Base-by-base conservation (phyloP, 495 filamentous ascomycete genomes). In the Neurospora sp. region DNA sequence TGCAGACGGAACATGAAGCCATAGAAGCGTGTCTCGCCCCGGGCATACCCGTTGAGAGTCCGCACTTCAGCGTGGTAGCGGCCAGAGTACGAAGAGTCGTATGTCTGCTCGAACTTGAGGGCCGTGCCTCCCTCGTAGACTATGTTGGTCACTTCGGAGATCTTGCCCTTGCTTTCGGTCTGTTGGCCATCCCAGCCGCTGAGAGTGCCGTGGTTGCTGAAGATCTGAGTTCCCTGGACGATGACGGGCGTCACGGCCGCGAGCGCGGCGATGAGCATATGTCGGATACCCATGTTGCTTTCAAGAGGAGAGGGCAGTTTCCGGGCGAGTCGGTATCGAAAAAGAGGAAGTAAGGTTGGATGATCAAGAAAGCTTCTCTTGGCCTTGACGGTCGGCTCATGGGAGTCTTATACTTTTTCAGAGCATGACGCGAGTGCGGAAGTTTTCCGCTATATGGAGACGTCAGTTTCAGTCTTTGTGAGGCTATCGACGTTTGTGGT, bases 61-160 rank as follows among this genome's bases (percentile, higher is more conserved):
- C 80, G 79, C 6, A 83, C 83, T 74, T 89, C 87, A n/a, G 87
- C 86, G 77, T 89, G 87, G 77, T 87, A 89, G 6, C 87, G 86
- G 12, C 83, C 86, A 7, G 45, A 77, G 73, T 84, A 88, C 72
- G 70, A 75, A 3, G 83, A 59, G 73, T 84, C 82, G 78, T 85
- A 86, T 68, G 82, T 81, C 70, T 89, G 87, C 8, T 82, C 86
- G 82, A 86, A 84, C 75, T 85, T 85, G n/a, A 89, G 79, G 16
- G 84, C 84, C 0, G 82, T 83, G 7, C 81, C 39, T 38, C 84
- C 82, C 69, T 85, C 75, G 75, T 83, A 85, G 40, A 79, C 76
- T 8, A 82, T 77, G 70, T 87, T 84, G 71, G 80, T 84, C 38
- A 87, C 85, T 73, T 87, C 71, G 10, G 81, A 70, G 39, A 88